Evolutionary conservation across 2,329 filamentous ascomycete species (phyloP).

Genomic region (Arachnomyces sp.): DNA sequence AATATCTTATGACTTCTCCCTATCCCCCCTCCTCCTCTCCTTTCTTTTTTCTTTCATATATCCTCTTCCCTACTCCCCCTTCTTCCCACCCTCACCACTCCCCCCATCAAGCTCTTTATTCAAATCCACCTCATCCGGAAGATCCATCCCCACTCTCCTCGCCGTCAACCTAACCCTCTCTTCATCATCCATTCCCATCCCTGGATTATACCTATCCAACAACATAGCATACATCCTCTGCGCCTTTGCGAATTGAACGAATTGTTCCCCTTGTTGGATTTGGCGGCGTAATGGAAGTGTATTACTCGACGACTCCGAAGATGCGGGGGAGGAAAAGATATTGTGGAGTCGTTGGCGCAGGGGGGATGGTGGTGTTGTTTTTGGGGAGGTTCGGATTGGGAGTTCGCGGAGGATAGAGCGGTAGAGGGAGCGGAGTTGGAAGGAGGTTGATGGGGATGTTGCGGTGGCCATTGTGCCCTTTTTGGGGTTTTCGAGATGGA

Average conservation of each 20-base stretch:
- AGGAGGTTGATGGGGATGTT: slow-evolving; percentile 21
- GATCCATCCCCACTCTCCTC: slow-evolving; percentile 78
- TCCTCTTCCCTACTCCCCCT: too few species aligned
- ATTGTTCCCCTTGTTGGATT: slow-evolving; percentile 61
- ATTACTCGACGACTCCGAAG: too few species aligned
- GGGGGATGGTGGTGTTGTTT: slow-evolving; percentile 55
- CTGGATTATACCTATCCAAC: slow-evolving; percentile 87
- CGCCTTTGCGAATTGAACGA: slow-evolving; percentile 71
- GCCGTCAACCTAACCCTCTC: slow-evolving; percentile 80
- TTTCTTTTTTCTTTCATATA: too few species aligned
- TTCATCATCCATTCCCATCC: slow-evolving; percentile 76
- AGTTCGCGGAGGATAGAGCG: slow-evolving; percentile 83
- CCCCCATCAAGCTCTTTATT: slow-evolving; percentile 7
- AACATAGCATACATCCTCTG: slow-evolving; percentile 76
- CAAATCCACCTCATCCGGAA: slow-evolving; percentile 57
- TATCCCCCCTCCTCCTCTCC: too few species aligned
- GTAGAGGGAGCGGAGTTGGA: slow-evolving; percentile 66
- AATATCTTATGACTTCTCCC: too few species aligned
- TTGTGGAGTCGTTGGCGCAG: slow-evolving; percentile 63
- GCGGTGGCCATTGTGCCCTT: slow-evolving; percentile 9
- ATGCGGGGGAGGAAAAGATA: slow-evolving; percentile 45
- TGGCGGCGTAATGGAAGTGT: slow-evolving; percentile 17
- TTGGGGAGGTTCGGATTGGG: slow-evolving; percentile 57
- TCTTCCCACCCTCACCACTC: background rate
- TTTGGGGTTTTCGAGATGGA: background rate